These are phyloP conservation scores for Barnettozyma pratensis DNA, from an alignment of 805 yeast genomes.

Conservation along the genomic window DNA sequence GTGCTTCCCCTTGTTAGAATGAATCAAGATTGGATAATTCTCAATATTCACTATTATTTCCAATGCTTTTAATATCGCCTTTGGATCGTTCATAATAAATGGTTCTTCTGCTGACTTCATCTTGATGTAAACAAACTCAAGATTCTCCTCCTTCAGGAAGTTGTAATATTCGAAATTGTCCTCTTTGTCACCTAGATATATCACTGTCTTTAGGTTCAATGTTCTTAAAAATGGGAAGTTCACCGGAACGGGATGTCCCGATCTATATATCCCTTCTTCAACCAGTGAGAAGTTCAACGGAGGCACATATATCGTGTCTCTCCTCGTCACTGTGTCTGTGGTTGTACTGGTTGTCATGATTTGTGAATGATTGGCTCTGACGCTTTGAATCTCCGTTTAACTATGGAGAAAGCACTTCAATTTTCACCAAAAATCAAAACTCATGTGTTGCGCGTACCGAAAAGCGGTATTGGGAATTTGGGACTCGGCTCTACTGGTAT, in stretches of 20 bases:
- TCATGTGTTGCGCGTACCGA: no score
- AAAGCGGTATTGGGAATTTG: no score
- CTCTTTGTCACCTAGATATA: conserved; percentile 75
- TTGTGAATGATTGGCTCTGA: no score
- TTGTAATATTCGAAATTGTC: conserved; percentile 59
- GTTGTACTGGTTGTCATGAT: no score
- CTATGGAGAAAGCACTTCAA: no score
- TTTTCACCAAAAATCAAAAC: no score
- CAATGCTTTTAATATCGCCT: conserved; percentile 52
- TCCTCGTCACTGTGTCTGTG: neutral
- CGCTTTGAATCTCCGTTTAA: no score
- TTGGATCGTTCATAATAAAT: conserved; percentile 52
- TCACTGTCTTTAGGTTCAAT: conserved; percentile 69
- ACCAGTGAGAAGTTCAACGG: conserved; percentile 89
- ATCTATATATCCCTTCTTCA: conserved; percentile 79
- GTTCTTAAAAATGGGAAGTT: conserved; percentile 76
- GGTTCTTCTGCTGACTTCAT: conserved; percentile 78
- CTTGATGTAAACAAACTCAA: conserved; percentile 52
- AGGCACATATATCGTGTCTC: conserved; percentile 52
- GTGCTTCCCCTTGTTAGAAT: conserved; percentile 95
- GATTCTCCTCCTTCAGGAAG: conserved; percentile 56
- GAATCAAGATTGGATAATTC: conserved; percentile 84
- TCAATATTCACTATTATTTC: conserved; percentile 52
- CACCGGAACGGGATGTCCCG: conserved; percentile 90
- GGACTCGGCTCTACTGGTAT: no score